Conservation (phyloP, 1,139 yeast species). For the Protomyces lactucae-debilis region DNA sequence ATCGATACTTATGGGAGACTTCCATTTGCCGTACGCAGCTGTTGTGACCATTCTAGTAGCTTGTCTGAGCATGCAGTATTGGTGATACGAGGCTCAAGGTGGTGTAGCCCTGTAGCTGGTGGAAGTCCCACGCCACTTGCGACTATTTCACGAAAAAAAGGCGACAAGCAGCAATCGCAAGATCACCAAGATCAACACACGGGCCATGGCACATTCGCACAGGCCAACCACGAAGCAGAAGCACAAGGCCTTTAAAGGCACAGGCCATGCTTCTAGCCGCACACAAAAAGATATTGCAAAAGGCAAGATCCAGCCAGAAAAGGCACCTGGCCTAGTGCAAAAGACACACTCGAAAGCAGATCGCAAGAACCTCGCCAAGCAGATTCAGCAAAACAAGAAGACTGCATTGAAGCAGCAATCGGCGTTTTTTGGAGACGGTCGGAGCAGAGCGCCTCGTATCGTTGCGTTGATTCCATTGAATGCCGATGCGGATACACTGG, state of each 20-base stretch:
- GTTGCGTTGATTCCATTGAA: conserved; percentile 75
- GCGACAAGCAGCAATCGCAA: not conserved
- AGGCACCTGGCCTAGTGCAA: conserved; percentile 42
- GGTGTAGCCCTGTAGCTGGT: too few relatives aligned
- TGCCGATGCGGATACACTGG: conserved; percentile 57
- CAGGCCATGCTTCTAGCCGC: conserved; percentile 84
- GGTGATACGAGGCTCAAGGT: too few relatives aligned
- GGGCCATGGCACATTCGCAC: conserved; percentile 52
- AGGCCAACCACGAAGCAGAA: conserved; percentile 76
- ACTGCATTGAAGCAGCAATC: conserved; percentile 46
- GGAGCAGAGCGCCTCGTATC: conserved; percentile 74
- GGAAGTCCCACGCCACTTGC: not conserved
- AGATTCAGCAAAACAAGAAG: conserved; percentile 69
- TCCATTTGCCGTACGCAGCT: conserved; percentile 16
- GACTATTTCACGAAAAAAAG: not conserved
- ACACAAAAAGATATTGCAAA: conserved; percentile 69
- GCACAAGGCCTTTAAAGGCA: conserved; percentile 69
- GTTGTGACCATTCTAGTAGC: not conserved
- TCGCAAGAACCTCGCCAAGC: conserved; percentile 74
- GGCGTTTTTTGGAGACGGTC: conserved; percentile 67
- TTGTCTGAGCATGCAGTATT: not conserved
- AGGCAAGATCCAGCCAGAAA: conserved; percentile 67
- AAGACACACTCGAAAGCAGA: conserved; percentile 54
- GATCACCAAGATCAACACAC: too few relatives aligned
- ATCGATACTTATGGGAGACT: conserved; percentile 17